Percentiles rank a stretch among this genome's conserved stretches.
phyloP scores from a whole-genome alignment of 768 basidiomycete genomes.

The Hygrocybe coccinea region DNA sequence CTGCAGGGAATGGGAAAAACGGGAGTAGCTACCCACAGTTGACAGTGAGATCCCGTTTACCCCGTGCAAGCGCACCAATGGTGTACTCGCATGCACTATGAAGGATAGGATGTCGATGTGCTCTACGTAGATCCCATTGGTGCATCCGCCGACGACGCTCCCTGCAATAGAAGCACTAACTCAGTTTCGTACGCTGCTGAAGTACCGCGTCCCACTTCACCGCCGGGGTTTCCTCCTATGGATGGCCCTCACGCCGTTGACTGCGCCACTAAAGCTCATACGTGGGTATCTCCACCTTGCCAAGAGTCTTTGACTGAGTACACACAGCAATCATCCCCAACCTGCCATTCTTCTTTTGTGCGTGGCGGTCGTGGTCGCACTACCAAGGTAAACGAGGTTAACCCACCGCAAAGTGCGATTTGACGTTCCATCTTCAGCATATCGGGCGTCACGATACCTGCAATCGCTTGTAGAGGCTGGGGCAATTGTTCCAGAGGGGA shows the following conservation, averaged over 20 bases:
- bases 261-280: slow-evolving; percentile 70
- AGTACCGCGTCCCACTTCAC: slow-evolving; percentile 57
- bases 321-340: slow-evolving; percentile 71
- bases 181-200: slow-evolving; percentile 50
- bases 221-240: slow-evolving; percentile 61
- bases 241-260: slow-evolving; percentile 64
- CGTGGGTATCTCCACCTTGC: slow-evolving; percentile 45
- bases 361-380: slow-evolving; percentile 82
- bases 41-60: slow-evolving; percentile 9
- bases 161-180: slow-evolving; percentile 31
- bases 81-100: not conserved
- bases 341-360: slow-evolving; percentile 80
- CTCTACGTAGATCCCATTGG: slow-evolving; percentile 55
- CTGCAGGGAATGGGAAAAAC: slow-evolving; percentile 15
- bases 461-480: slow-evolving; percentile 52
- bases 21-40: slow-evolving; percentile 17
- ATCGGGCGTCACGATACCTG: slow-evolving; percentile 66
- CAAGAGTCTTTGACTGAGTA: not conserved
- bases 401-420: not conserved
- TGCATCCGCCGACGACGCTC: slow-evolving; percentile 51
- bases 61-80: not conserved
- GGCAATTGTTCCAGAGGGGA: slow-evolving; percentile 53
- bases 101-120: not conserved
- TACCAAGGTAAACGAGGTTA: slow-evolving; percentile 54
- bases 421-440: slow-evolving; percentile 39